Evolutionary conservation across 768 basidiomycete species (phyloP).

Genomic region (Sistotremastrum suecicum): DNA sequence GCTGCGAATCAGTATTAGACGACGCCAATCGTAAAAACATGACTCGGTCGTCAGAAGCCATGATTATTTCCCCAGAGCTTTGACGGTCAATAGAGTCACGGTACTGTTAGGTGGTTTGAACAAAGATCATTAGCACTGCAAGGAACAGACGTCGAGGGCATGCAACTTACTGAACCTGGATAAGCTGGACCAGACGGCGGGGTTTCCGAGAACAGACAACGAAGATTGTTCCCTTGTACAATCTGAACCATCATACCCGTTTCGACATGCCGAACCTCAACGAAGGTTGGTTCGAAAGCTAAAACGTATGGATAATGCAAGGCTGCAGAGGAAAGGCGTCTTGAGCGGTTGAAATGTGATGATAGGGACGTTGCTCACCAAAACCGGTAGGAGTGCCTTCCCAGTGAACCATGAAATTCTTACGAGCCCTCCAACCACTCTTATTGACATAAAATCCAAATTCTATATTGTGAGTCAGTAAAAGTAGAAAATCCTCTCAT

Average conservation of each 20-base stretch:
- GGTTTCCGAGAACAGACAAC: slow-evolving; percentile 85
- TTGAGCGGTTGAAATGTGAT: slow-evolving; percentile 2
- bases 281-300: slow-evolving; percentile 92
- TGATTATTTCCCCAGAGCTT: slow-evolving; percentile 47
- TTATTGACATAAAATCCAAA: slow-evolving; percentile 99
- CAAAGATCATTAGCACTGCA: too few relatives aligned
- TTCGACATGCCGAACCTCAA: slow-evolving; percentile 93
- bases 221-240: slow-evolving; percentile 84
- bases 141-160: too few relatives aligned
- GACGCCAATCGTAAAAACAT: slow-evolving; percentile 46
- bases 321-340: slow-evolving; percentile 32
- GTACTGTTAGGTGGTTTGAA: too few relatives aligned
- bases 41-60: slow-evolving; percentile 82
- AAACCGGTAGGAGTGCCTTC: slow-evolving; percentile 90
- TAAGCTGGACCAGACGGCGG: slow-evolving; percentile 44
- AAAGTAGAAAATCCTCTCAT: not conserved
- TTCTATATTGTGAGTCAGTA: slow-evolving; percentile 38
- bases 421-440: slow-evolving; percentile 81
- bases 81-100: not conserved
- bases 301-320: slow-evolving; percentile 93
- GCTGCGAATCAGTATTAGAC: slow-evolving; percentile 1
- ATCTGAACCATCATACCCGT: slow-evolving; percentile 87
- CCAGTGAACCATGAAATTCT: slow-evolving; percentile 93
- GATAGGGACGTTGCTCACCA: slow-evolving; percentile 40
- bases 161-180: too few relatives aligned